Evolutionary conservation across 2,329 filamentous ascomycete species (phyloP).

Genomic region (Westerdykella sp.): DNA sequence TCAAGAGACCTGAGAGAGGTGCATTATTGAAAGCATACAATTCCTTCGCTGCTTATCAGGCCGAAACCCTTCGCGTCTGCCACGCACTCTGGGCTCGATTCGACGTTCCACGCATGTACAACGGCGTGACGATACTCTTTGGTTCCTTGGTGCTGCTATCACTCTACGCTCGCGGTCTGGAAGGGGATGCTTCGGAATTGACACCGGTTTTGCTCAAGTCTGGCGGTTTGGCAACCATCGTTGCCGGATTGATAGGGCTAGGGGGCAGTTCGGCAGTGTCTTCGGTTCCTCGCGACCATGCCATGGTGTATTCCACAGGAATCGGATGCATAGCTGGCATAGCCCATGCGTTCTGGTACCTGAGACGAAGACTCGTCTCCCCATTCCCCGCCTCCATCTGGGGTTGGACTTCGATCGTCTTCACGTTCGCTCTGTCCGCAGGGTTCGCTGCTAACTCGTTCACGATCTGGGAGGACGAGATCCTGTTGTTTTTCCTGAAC

Average conservation of each 20-base stretch:
- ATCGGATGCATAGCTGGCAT: constrained; percentile 38
- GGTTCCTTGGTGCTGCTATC: constrained; percentile 62
- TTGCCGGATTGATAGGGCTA: constrained; percentile 40
- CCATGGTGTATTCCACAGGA: constrained; percentile 37
- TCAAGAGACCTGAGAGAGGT: constrained; percentile 23
- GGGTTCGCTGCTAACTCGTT: constrained; percentile 98
- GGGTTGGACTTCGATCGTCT: constrained; percentile 78
- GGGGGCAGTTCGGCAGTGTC: constrained; percentile 40
- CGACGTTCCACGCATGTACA: constrained; percentile 76
- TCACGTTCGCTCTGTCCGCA: constrained; percentile 79
- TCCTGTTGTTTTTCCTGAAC: constrained; percentile 81
- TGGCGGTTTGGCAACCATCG: constrained; percentile 45
- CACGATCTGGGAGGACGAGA: constrained; percentile 97
- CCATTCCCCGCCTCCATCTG: constrained; percentile 71
- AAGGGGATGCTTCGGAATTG: constrained; percentile 49
- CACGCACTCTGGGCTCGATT: constrained; percentile 88
- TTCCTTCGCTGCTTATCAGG: constrained; percentile 68
- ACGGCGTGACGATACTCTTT: constrained; percentile 67
- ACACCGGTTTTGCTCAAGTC: constrained; percentile 48
- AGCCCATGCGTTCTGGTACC: constrained; percentile 37
- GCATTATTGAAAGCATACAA: constrained; percentile 43
- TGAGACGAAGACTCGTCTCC: constrained; percentile 39
- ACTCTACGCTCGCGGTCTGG: constrained; percentile 61
- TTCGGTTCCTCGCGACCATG: constrained; percentile 37
- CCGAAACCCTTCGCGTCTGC: constrained; percentile 70